Evolutionary conservation across 179 eudicot species (phyloP).

Genomic region (Carnegiea gigantea): DNA sequence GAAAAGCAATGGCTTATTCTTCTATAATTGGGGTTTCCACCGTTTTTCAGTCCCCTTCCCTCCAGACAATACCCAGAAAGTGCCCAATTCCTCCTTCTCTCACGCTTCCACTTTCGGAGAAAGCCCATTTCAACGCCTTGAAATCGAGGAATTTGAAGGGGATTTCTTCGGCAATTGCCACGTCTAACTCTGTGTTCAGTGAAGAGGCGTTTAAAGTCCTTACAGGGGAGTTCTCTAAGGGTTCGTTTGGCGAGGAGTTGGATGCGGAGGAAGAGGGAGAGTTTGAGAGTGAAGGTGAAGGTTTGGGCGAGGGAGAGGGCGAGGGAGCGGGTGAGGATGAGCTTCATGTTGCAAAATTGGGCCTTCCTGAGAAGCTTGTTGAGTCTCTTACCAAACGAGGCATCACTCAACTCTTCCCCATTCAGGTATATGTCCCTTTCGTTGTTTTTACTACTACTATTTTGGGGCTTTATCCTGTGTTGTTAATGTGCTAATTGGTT

Average conservation of each 20-base stretch:
- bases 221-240: slow-evolving; percentile 40
- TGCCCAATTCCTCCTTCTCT: slow-evolving; percentile 31
- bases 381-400: slow-evolving; percentile 64
- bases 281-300: slow-evolving; percentile 25
- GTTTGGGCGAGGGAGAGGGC: slow-evolving; percentile 17
- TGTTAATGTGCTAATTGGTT: background rate
- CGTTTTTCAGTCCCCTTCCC: slow-evolving; percentile 48
- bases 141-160: slow-evolving; percentile 35
- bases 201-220: slow-evolving; percentile 84
- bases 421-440: slow-evolving; percentile 53
- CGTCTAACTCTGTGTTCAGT: slow-evolving; percentile 76
- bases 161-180: slow-evolving; percentile 55
- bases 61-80: slow-evolving; percentile 32
- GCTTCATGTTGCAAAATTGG: slow-evolving; percentile 55
- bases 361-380: slow-evolving; percentile 69
- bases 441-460: background rate
- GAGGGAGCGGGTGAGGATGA: slow-evolving; percentile 44
- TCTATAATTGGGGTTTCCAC: slow-evolving; percentile 59
- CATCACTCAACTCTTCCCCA: slow-evolving; percentile 81
- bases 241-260: slow-evolving; percentile 31
- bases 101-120: slow-evolving; percentile 39
- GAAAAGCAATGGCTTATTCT: slow-evolving; percentile 52
- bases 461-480: background rate
- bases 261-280: slow-evolving; percentile 27
- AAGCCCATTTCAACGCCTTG: slow-evolving; percentile 29